Percentiles rank a stretch among this genome's conserved stretches.
Evolutionary conservation across 148 eudicot species (phyloP).

Genomic region (Cornus suecica): DNA sequence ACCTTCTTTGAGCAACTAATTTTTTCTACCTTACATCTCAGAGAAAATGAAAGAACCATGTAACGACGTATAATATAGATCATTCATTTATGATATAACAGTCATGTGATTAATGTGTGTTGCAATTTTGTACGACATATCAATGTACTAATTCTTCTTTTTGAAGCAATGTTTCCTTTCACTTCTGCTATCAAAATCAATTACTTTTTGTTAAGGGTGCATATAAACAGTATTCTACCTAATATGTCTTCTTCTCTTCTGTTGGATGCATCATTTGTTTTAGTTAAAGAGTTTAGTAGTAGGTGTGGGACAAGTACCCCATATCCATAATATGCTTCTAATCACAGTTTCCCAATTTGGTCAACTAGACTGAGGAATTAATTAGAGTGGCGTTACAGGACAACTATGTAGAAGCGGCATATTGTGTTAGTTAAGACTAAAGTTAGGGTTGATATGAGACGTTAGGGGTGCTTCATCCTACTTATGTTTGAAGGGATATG

Average conservation of each 20-base stretch:
- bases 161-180: neutral
- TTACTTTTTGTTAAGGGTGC: neutral
- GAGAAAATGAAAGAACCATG: neutral
- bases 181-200: neutral
- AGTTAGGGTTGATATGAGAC: too few species aligned
- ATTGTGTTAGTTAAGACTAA: neutral
- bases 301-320: neutral
- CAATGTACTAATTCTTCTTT: neutral
- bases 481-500: neutral
- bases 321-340: neutral
- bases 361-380: neutral
- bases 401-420: neutral
- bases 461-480: neutral
- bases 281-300: neutral
- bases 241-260: neutral
- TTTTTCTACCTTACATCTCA: too few species aligned
- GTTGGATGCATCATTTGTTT: neutral
- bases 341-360: neutral
- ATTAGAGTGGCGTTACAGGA: neutral
- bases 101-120: neutral
- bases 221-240: neutral
- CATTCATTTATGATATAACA: neutral
- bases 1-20: too few species aligned
- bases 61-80: neutral
- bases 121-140: neutral